Evolutionary conservation across 345 rosid species (phyloP), one percentile per base, ranked within the genome.

Genomic region (Heritiera littoralis): DNA sequence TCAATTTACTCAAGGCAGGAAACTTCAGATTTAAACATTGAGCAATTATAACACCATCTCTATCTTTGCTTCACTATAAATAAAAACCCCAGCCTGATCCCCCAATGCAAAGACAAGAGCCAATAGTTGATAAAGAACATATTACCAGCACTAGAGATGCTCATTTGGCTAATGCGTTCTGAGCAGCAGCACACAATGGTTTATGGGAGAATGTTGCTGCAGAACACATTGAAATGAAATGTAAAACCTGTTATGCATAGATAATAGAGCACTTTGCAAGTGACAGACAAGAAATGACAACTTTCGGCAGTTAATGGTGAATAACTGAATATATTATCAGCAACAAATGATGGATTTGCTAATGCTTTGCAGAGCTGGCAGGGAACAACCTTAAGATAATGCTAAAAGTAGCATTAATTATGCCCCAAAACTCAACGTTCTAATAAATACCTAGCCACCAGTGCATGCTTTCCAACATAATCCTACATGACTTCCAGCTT

Each of bases 81-180:
- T 69, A 20, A 69, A 69, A 20, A 17, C 54, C 15, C 3, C n/a
- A 43, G 8, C 35, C 35, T 20, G 23, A 14, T 11, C 35, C 11
- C 45, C 20, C 15, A 43, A 20, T n/a, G 9, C 4, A 43, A n/a
- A n/a, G 61, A 56, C 58, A 18, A 40, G 12, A 66, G 13, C 28
- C 48, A 66, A 6, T 49, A 40, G 20, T 43, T 66, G 52, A 67
- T 43, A 32, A 32, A 67, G 51, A 66, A 67, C 72, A 67, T 67
- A 67, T 43, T 43, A 20, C 17, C 54, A 46, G 35, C 28, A 45
- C 55, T 45, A 13, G 12, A 43, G 12, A 58, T 8, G 5, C 30
- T 9, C 9, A 58, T 20, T 20, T 68, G 35, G 55, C 73, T 45
- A 11, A 23, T 45, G 23, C 35, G 6, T 6, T 45, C 3, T 45